Evolutionary conservation across 129 eudicot genomes (phyloP), one percentile per base, ranked within the genome.

Genomic region (Tagetes erecta): DNA sequence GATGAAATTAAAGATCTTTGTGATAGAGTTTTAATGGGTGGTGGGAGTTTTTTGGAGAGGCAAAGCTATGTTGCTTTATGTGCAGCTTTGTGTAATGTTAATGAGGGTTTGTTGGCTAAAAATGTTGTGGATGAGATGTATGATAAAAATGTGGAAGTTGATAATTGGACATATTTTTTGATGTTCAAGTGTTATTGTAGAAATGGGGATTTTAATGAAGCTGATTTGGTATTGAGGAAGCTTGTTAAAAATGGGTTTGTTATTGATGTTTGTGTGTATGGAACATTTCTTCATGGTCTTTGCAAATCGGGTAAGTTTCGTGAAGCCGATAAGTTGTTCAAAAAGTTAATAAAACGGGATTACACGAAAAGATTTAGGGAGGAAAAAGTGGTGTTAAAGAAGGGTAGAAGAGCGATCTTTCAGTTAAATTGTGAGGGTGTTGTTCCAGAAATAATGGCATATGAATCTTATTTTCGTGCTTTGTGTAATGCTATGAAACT

Each of bases 221-320:
- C 86, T 52, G 89, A 85, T 75, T 75, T 68, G 80, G 78, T 67
- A 35, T 79, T 85, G 42, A 75, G 89, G 49, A 75, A 76, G 53
- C 67, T 83, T 55, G 84, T 83, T 50, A 35, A 71, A 67, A 71
- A 34, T 66, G 74, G 74, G 12, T 84, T 73, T 57, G 13, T 53
- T 33, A 49, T 81, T 75, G 89, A 85, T 75, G 55, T 85, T 9
- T 85, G 81, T 85, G 39, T 85, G 14, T 85, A 85, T 75, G 89
- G 76, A 40, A 78, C 44, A 40, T 85, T 81, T 45, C 71, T 85
- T 40, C 34, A 70, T 35, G 86, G 78, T 51, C 86, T 78, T 11
- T 78, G 86, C 52, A 81, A 70, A 45, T 57, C 75, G 0, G 83
- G 83, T 3, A 81, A 78, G 53, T 63, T 53, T 70, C 78, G 86